Base-by-base conservation (phyloP, 75 land plant genomes). In the Pinus albicaulis region DNA sequence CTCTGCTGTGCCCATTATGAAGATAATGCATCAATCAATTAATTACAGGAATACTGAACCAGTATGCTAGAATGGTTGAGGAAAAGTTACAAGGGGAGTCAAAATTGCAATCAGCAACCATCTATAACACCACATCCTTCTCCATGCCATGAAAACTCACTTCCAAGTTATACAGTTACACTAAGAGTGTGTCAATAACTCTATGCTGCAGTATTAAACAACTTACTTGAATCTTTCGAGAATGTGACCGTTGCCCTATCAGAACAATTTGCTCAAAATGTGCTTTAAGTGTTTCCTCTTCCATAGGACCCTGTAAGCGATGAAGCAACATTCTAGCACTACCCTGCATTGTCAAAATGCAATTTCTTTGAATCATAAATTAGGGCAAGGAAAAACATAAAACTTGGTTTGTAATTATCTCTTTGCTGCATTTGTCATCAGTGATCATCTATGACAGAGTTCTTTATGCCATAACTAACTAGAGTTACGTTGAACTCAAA, bases 291-390 rank as follows among this genome's bases (percentile, higher is more conserved):
- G 88, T 87, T 23, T 92, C 98, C 76, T 94, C 99, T 85, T 92
- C 96, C 80, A 89, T 69, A 48, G 96, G 89, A 56, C 92, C 91
- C 65, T 89, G 95, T 78, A 96, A 83, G 44, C 86, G 92, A 59
- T 90, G 98, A 74, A 92, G 84, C 79, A 95, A 79, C 62, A 85
- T 87, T 80, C 96, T 84, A 48, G 94, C 93, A 83, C 90, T 88
- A 4, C 94, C 97, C 99, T 96, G 98, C 44, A 59, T 75, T 19
- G 19, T 14, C 76, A 69, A 65, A 62, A 60, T 75, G n/a, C 24
- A 20, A 75, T 68, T 59, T 66, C 44, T 38, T 55, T 72, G 24
- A n/a, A 22, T 23, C 38, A 31, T 70, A 62, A 28, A 76, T 73
- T 66, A 28, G 20, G 77, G 71, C 28, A 19, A 76, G 12, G 10